Evolutionary conservation across 257 asterid genomes (phyloP).

Genomic region (Penstemon barbatus): DNA sequence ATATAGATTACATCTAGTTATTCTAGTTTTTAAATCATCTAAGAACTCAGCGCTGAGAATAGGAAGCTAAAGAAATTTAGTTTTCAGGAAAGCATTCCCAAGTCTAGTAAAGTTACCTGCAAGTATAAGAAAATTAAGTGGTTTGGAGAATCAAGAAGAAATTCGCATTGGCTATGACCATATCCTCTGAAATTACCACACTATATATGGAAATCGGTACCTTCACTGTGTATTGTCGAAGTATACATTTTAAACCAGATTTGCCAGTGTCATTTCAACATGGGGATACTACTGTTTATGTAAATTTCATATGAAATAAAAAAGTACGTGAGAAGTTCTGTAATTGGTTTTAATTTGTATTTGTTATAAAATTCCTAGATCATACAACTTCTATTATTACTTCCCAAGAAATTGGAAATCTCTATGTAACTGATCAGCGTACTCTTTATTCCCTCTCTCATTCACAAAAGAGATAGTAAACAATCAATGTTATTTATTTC

Average conservation of each 20-base stretch:
- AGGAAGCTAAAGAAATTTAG: not conserved
- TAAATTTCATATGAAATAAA: not conserved
- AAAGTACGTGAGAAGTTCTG: slow-evolving; percentile 1
- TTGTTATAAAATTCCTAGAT: not conserved
- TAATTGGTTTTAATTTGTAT: not conserved
- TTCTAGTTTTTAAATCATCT: not conserved
- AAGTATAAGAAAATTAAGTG: not conserved
- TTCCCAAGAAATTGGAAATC: slow-evolving; percentile 1
- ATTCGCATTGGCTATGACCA: not conserved
- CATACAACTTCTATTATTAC: not conserved
- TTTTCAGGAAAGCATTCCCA: not conserved
- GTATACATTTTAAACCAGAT: not conserved
- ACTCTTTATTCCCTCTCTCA: not conserved
- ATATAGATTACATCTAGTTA: not conserved
- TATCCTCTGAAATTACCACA: not conserved
- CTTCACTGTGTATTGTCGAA: not conserved
- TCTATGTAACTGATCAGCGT: not conserved
- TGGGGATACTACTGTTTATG: not conserved
- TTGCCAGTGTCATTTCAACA: not conserved
- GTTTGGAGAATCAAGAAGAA: not conserved
- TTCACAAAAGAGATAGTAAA: not conserved
- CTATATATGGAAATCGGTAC: not conserved
- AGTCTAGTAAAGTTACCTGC: not conserved
- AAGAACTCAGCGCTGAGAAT: not conserved
- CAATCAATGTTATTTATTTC: not conserved